phyloP scores from a whole-genome alignment of 2,329 filamentous ascomycete genomes.

The Hypoxylon sp. region DNA sequence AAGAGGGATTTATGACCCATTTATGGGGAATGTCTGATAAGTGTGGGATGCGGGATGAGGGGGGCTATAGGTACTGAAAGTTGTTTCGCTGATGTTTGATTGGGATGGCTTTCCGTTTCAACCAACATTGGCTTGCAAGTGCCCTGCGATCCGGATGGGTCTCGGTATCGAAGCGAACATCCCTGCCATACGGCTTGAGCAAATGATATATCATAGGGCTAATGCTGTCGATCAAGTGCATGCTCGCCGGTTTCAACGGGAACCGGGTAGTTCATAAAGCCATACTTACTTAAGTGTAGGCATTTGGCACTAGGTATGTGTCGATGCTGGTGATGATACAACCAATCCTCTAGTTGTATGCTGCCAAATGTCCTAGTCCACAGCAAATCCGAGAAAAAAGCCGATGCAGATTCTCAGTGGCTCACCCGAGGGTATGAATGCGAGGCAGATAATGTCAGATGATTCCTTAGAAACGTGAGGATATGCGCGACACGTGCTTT shows the following conservation, averaged over 20 bases:
- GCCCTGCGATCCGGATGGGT: slow-evolving; percentile 23
- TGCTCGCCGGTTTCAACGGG: slow-evolving; percentile 28
- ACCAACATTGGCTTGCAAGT: slow-evolving; percentile 25
- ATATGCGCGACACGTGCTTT: slow-evolving; percentile 25
- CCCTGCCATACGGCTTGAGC: slow-evolving; percentile 31
- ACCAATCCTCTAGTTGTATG: slow-evolving; percentile 12
- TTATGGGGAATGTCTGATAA: slow-evolving; percentile 7
- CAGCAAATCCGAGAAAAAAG: slow-evolving; percentile 31
- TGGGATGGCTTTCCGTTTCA: slow-evolving; percentile 38
- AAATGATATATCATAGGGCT: slow-evolving; percentile 17
- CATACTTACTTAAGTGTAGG: slow-evolving; percentile 8
- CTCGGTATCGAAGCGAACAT: slow-evolving; percentile 29
- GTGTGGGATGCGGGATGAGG: slow-evolving; percentile 3
- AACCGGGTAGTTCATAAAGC: slow-evolving; percentile 21
- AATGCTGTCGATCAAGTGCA: slow-evolving; percentile 18
- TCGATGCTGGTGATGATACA: slow-evolving; percentile 4
- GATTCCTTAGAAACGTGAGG: slow-evolving; percentile 27
- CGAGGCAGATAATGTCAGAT: slow-evolving; percentile 26
- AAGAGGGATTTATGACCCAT: not conserved
- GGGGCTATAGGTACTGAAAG: slow-evolving; percentile 10
- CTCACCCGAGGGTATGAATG: slow-evolving; percentile 1
- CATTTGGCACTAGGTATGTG: slow-evolving; percentile 7
- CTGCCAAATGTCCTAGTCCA: slow-evolving; percentile 14
- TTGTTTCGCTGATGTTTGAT: slow-evolving; percentile 41
- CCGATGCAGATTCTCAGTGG: slow-evolving; percentile 15